Percentiles rank a stretch among this genome's conserved stretches.
Evolutionary conservation across 2,329 filamentous ascomycete genomes (phyloP).

Genomic region (Ophiostoma quercus): DNA sequence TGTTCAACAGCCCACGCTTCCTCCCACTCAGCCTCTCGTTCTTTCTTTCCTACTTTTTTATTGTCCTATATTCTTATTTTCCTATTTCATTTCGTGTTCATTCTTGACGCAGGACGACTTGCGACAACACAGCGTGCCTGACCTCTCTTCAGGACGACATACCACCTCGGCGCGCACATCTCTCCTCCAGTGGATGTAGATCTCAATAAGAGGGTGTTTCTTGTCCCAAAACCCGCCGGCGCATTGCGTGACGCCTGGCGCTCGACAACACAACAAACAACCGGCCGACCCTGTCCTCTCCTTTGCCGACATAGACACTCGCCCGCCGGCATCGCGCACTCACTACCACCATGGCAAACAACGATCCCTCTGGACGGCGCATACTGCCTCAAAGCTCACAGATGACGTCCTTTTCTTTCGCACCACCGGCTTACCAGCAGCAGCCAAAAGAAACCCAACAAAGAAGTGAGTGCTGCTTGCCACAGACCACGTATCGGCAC

Average conservation of each 20-base stretch:
- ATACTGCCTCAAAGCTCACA: slow-evolving; percentile 62
- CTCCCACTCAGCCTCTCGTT: slow-evolving; percentile 8
- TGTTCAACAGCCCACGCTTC: slow-evolving; percentile 4
- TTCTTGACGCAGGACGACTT: not conserved
- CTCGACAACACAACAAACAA: slow-evolving; percentile 8
- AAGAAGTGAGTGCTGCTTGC: slow-evolving; percentile 52
- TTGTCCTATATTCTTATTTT: not conserved
- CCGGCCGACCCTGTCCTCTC: not conserved
- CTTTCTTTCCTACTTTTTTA: not conserved
- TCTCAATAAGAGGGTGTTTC: slow-evolving; percentile 18
- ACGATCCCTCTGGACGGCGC: slow-evolving; percentile 56
- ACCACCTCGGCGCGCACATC: slow-evolving; percentile 12
- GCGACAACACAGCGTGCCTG: not conserved
- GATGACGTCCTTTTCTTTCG: slow-evolving; percentile 73
- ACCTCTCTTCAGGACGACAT: not conserved
- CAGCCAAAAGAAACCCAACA: slow-evolving; percentile 71
- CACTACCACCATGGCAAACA: slow-evolving; percentile 47
- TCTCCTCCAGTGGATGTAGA: slow-evolving; percentile 23
- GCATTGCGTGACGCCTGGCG: slow-evolving; percentile 24
- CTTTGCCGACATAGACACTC: not conserved
- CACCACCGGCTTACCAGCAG: slow-evolving; percentile 56
- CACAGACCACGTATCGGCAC: not conserved
- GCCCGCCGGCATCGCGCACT: not conserved
- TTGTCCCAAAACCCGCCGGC: slow-evolving; percentile 19
- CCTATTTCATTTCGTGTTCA: not conserved